Percentiles rank a stretch among this genome's conserved stretches.
Evolutionary conservation across 139 green algal genomes (phyloP).

Genomic region (Edaphochlamys debaryana): DNA sequence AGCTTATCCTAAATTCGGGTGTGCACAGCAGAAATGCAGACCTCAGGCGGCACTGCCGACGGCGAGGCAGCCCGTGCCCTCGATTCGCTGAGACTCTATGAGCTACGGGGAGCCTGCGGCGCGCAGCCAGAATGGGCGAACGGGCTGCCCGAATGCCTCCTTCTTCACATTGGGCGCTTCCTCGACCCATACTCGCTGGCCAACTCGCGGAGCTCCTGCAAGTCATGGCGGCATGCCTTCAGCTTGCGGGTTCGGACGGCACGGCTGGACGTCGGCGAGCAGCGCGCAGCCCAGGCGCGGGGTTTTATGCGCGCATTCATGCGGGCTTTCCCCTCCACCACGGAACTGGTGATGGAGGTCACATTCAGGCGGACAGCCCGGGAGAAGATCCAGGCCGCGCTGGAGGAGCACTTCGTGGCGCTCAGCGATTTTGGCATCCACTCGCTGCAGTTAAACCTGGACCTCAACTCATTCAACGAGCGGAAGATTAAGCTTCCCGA

Average conservation of each 20-base stretch:
- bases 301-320: conserved; percentile 17
- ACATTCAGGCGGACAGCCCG: conserved; percentile 27
- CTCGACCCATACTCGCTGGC: neutral
- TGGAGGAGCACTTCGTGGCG: conserved; percentile 28
- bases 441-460: conserved; percentile 21
- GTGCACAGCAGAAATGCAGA: too few relatives aligned
- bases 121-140: neutral
- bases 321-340: conserved; percentile 5
- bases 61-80: too few relatives aligned
- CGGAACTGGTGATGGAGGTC: conserved; percentile 25
- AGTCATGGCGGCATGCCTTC: conserved; percentile 1
- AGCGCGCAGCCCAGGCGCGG: neutral
- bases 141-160: neutral
- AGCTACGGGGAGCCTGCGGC: too few relatives aligned
- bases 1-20: too few relatives aligned
- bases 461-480: conserved; percentile 43
- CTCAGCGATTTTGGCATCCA: conserved; percentile 6
- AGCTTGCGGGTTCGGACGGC: neutral
- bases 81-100: too few relatives aligned
- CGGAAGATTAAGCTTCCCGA: conserved; percentile 41
- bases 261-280: conserved; percentile 7
- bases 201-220: neutral
- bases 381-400: conserved; percentile 36
- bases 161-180: neutral
- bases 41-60: too few relatives aligned